Evolutionary conservation across 2,329 filamentous ascomycete species (phyloP).

Genomic region (Periconia sp.): DNA sequence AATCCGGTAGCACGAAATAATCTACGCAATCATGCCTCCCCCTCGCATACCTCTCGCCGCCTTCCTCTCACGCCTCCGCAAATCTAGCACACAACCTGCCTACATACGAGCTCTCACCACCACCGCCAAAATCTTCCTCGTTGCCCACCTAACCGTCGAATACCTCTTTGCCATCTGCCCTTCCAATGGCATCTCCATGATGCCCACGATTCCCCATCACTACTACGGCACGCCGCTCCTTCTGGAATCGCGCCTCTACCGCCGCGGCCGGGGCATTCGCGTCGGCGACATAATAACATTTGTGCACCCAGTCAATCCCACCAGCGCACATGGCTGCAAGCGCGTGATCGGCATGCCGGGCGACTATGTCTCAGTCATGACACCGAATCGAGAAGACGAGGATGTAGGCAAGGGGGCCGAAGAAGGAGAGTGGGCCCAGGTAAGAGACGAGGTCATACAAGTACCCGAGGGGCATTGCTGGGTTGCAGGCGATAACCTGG

Average conservation of each 20-base stretch:
- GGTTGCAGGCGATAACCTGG: constrained; percentile 86
- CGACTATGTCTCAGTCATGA: constrained; percentile 74
- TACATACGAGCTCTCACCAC: constrained; percentile 10
- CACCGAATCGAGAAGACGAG: constrained; percentile 54
- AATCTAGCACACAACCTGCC: neutral
- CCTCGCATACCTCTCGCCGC: constrained; percentile 21
- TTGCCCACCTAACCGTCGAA: constrained; percentile 42
- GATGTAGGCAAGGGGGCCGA: constrained; percentile 27
- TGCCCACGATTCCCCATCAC: constrained; percentile 71
- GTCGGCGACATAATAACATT: constrained; percentile 89
- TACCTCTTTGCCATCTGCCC: constrained; percentile 67
- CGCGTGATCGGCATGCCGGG: constrained; percentile 66
- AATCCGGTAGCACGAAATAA: constrained; percentile 18
- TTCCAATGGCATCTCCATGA: constrained; percentile 81
- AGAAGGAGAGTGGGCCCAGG: constrained; percentile 32
- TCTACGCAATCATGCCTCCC: constrained; percentile 22
- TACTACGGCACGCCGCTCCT: constrained; percentile 23
- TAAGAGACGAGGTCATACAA: constrained; percentile 65
- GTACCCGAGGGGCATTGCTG: constrained; percentile 93
- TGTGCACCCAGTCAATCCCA: constrained; percentile 69
- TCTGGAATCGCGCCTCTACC: constrained; percentile 33
- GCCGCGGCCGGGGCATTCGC: constrained; percentile 64
- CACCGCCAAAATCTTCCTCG: constrained; percentile 22
- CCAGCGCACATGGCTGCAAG: constrained; percentile 71
- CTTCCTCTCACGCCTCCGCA: constrained; percentile 13